Percentiles rank a stretch among this genome's conserved stretches.
These are phyloP conservation scores for Rhytidiadelphus loreus DNA, from an alignment of 225 moss, liverwort and hornwort species.

Conservation along the genomic window DNA sequence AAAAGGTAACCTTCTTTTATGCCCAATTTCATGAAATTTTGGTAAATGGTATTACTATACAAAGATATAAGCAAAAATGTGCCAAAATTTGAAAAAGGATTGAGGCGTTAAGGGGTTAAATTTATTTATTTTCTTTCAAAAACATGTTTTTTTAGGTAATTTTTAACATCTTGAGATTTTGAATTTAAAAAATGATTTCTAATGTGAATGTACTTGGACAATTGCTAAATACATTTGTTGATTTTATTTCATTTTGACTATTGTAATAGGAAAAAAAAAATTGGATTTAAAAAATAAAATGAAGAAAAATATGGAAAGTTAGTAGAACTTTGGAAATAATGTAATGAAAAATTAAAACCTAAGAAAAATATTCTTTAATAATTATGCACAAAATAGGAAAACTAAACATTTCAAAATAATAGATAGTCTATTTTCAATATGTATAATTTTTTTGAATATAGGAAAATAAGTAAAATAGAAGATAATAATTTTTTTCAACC, in stretches of 20 bases:
- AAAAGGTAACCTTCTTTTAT: no score
- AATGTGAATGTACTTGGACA: fast-evolving
- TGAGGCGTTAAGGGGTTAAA: no score
- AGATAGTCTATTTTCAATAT: no score
- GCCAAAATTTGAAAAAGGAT: no score
- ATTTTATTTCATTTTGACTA: not conserved
- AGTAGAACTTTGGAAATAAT: not conserved
- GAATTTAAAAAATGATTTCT: no score
- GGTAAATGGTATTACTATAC: no score
- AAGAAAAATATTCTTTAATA: not conserved
- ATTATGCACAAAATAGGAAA: not conserved
- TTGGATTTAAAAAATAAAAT: no score
- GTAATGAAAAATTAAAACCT: not conserved
- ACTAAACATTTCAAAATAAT: not conserved
- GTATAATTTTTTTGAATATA: not conserved
- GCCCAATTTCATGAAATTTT: no score
- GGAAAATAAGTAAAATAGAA: fast-evolving
- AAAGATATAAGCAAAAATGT: no score
- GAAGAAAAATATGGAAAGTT: not conserved
- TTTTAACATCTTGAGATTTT: not conserved
- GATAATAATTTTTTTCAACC: not conserved
- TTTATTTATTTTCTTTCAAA: not conserved
- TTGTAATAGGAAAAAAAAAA: not conserved
- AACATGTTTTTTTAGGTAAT: no score
- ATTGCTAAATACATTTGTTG: fast-evolving